Evolutionary conservation across 139 green algal species (phyloP).

Genomic region (Micractinium sp.): DNA sequence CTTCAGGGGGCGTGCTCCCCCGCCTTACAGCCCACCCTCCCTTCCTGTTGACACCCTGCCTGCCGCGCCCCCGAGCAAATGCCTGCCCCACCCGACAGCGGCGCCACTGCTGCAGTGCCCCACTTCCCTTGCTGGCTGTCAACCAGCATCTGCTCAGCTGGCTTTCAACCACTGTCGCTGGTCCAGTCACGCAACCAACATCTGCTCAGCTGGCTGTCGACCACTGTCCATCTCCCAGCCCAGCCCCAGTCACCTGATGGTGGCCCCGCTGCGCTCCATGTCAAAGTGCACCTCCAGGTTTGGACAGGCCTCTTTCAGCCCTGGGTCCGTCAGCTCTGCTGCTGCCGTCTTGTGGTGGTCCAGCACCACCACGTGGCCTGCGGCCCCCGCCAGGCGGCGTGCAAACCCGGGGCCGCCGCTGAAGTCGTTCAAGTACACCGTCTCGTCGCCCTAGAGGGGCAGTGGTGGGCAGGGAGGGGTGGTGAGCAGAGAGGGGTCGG

Average conservation of each 20-base stretch:
- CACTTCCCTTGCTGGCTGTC: not conserved
- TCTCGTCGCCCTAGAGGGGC: constrained; percentile 22
- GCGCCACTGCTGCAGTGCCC: not conserved
- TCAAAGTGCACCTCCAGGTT: constrained; percentile 62
- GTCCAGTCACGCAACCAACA: too few relatives aligned
- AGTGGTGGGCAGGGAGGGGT: not conserved
- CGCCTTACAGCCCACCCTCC: too few relatives aligned
- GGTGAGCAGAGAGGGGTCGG: not conserved
- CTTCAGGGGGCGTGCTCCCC: too few relatives aligned
- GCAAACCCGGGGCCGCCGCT: constrained; percentile 55
- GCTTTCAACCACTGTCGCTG: too few relatives aligned
- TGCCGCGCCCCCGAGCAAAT: too few relatives aligned
- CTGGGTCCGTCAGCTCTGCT: constrained; percentile 46
- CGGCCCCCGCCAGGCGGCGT: constrained; percentile 20
- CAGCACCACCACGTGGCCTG: constrained; percentile 50
- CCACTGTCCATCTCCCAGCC: too few relatives aligned
- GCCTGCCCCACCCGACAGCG: not conserved
- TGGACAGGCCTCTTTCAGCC: not conserved
- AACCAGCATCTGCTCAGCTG: too few relatives aligned
- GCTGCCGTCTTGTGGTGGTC: constrained; percentile 78
- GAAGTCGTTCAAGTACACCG: constrained; percentile 66
- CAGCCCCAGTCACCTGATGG: constrained; percentile 36
- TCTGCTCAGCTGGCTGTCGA: too few relatives aligned
- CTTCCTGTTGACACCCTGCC: too few relatives aligned
- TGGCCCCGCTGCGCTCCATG: constrained; percentile 68